Percentiles rank a stretch among this genome's conserved stretches.
Conservation (phyloP, 2,329 filamentous ascomycete genomes). For the Diaporthe aspalathi region DNA sequence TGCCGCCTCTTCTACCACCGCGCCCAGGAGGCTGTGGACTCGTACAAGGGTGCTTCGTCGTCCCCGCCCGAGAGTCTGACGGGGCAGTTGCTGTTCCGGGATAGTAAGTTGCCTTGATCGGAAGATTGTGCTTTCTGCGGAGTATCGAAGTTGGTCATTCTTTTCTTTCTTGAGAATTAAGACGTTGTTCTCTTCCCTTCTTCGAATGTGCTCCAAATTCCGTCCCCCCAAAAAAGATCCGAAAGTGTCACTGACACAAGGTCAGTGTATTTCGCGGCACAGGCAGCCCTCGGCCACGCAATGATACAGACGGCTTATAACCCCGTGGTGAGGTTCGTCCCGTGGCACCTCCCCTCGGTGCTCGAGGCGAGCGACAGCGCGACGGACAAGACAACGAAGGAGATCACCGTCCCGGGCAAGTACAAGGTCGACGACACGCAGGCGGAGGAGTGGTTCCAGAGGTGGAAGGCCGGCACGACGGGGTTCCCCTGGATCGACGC, state of each 20-base stretch:
- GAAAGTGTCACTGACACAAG: not conserved
- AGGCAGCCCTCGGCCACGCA: constrained; percentile 72
- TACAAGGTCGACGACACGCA: constrained; percentile 73
- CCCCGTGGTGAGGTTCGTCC: constrained; percentile 76
- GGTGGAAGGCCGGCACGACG: constrained; percentile 76
- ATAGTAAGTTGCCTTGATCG: constrained; percentile 55
- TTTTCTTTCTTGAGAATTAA: not conserved
- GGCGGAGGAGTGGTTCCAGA: constrained; percentile 73
- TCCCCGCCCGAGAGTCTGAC: constrained; percentile 75
- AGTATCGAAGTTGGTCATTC: rapidly evolving
- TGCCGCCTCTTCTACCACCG: constrained; percentile 79
- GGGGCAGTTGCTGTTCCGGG: constrained; percentile 80
- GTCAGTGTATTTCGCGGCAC: constrained; percentile 79
- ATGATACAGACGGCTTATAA: constrained; percentile 77
- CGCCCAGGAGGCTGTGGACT: constrained; percentile 70
- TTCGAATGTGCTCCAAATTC: no score
- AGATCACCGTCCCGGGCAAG: constrained; percentile 51
- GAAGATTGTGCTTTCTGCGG: not conserved
- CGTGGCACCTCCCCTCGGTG: constrained; percentile 80
- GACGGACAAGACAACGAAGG: constrained; percentile 58
- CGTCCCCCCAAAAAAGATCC: rapidly evolving
- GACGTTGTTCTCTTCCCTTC: not conserved
- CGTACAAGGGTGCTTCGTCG: constrained; percentile 67
- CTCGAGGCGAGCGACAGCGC: constrained; percentile 49
- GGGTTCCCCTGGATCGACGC: constrained; percentile 87